Evolutionary conservation across 163 green algal genomes (phyloP).

Genomic region (Scenedesmus sp.): DNA sequence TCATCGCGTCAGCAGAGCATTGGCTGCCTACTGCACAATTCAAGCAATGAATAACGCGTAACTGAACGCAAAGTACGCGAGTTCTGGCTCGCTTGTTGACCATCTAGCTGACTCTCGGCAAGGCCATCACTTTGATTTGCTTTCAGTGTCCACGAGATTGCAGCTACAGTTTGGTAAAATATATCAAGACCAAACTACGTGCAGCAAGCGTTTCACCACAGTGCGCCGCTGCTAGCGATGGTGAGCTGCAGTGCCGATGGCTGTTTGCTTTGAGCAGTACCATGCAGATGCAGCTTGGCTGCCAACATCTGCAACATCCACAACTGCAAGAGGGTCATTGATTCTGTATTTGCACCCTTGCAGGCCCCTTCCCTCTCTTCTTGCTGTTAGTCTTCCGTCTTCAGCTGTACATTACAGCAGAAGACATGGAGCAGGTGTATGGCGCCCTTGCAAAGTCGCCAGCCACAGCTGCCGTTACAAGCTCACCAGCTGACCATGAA

Average conservation of each 20-base stretch:
- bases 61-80: too few species aligned
- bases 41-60: too few species aligned
- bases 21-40: not conserved
- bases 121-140: not conserved
- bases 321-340: not conserved
- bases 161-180: not conserved
- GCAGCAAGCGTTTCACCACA: not conserved
- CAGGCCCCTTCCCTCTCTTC: not conserved
- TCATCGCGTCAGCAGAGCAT: not conserved
- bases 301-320: not conserved
- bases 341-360: not conserved
- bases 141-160: not conserved
- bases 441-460: not conserved
- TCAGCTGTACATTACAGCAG: not conserved
- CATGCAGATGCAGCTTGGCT: not conserved
- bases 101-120: not conserved
- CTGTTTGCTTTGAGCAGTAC: not conserved
- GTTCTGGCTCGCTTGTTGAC: not conserved
- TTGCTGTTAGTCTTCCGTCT: not conserved
- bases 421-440: not conserved
- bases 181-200: not conserved
- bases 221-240: not conserved
- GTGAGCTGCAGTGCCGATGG: not conserved
- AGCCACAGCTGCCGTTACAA: not conserved
- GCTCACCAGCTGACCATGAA: not conserved